Evolutionary conservation across 768 basidiomycete species (phyloP).

Genomic region (Mycena polygramma): DNA sequence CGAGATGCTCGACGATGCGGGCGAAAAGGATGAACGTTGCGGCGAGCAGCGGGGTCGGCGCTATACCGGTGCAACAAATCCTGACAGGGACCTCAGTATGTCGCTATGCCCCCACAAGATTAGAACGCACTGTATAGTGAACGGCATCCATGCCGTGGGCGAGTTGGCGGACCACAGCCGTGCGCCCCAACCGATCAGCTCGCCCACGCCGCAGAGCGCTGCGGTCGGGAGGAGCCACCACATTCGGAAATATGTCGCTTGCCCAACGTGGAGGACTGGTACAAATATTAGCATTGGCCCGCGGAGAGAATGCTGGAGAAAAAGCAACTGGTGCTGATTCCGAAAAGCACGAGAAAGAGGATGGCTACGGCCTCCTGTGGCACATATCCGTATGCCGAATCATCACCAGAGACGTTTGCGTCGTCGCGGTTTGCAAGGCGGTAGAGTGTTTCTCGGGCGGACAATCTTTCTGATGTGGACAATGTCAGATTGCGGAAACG

Average conservation of each 20-base stretch:
- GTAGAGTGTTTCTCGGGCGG: too few species aligned
- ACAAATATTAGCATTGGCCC: neutral
- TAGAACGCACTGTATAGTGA: slow-evolving; percentile 58
- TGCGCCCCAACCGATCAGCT: slow-evolving; percentile 64
- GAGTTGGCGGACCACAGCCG: slow-evolving; percentile 62
- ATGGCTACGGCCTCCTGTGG: neutral
- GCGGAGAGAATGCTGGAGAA: neutral
- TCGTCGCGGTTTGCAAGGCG: too few species aligned
- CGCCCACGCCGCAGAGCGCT: slow-evolving; percentile 59
- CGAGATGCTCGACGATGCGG: neutral
- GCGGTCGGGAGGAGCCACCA: slow-evolving; percentile 62
- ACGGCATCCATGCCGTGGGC: slow-evolving; percentile 44
- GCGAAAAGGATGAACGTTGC: neutral
- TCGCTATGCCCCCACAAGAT: neutral
- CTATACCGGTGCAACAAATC: neutral
- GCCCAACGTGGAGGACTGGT: slow-evolving; percentile 60
- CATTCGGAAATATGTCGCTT: slow-evolving; percentile 51
- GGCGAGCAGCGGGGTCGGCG: neutral
- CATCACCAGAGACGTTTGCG: too few species aligned
- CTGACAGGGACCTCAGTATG: neutral
- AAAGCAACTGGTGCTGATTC: slow-evolving; percentile 52
- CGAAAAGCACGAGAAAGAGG: slow-evolving; percentile 45
- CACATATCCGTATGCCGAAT: slow-evolving; percentile 1
- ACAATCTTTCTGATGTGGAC: too few species aligned
- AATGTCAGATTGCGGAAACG: too few species aligned